These are phyloP conservation scores for Tuber borchii DNA, from an alignment of 495 filamentous ascomycete genomes.

Conservation along the genomic window DNA sequence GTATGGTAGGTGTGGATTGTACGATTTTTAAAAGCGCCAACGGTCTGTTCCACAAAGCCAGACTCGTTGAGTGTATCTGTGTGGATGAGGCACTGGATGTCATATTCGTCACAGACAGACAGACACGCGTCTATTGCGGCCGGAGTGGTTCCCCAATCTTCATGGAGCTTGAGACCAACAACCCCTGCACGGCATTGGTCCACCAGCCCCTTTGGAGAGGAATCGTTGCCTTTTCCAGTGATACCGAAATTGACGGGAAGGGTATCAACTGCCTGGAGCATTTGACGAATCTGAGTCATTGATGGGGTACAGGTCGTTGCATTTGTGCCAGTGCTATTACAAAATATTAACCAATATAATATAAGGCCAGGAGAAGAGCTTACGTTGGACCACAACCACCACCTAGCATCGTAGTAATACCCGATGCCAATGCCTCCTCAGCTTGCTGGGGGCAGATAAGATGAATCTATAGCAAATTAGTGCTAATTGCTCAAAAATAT, in stretches of 20 bases:
- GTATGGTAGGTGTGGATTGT: slow-evolving; percentile 99
- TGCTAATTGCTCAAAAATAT: neutral
- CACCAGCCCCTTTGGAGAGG: slow-evolving; percentile 59
- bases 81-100: slow-evolving; percentile 93
- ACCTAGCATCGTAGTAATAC: slow-evolving; percentile 86
- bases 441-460: slow-evolving; percentile 96
- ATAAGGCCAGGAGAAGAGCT: slow-evolving; percentile 18
- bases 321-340: slow-evolving; percentile 72
- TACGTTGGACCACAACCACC: slow-evolving; percentile 83
- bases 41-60: slow-evolving; percentile 91
- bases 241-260: slow-evolving; percentile 91
- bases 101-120: slow-evolving; percentile 76
- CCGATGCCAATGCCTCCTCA: slow-evolving; percentile 75
- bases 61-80: slow-evolving; percentile 97
- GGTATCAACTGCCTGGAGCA: slow-evolving; percentile 82
- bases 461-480: slow-evolving; percentile 54
- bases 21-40: slow-evolving; percentile 76
- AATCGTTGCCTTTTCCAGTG: slow-evolving; percentile 95
- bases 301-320: slow-evolving; percentile 95
- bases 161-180: slow-evolving; percentile 89
- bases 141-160: slow-evolving; percentile 94
- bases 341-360: neutral
- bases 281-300: slow-evolving; percentile 73
- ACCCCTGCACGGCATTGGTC: slow-evolving; percentile 81
- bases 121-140: slow-evolving; percentile 90